Percentiles rank a stretch among this genome's conserved stretches.
Evolutionary conservation across 805 yeast genomes (phyloP).

Genomic region (Wickerhamiella bombiphila): DNA sequence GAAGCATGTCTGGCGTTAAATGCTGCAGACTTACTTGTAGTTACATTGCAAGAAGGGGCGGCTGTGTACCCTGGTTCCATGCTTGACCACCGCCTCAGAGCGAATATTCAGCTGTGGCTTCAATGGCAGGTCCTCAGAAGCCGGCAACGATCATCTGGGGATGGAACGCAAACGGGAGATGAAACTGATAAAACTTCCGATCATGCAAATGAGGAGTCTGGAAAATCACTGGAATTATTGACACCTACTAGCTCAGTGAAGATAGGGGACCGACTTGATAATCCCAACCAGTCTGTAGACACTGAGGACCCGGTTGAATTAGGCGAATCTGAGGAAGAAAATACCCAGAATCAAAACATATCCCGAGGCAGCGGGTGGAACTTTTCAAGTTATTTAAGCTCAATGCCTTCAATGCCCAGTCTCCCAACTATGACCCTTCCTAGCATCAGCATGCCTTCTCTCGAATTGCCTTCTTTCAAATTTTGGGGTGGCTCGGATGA

Average conservation of each 20-base stretch:
- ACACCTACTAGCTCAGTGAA: no score
- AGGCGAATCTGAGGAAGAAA: no score
- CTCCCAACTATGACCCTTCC: not conserved
- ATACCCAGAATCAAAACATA: no score
- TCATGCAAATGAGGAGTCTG: no score
- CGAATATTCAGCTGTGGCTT: slow-evolving; percentile 13
- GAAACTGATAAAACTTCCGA: no score
- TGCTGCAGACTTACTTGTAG: slow-evolving; percentile 20
- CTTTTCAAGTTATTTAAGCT: not conserved
- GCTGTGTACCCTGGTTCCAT: slow-evolving; percentile 11
- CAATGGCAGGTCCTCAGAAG: not conserved
- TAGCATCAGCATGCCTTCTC: not conserved
- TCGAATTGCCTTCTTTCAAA: not conserved
- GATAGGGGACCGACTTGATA: no score
- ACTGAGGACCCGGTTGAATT: no score
- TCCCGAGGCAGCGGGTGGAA: not conserved
- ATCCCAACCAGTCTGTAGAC: no score
- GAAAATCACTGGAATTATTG: no score
- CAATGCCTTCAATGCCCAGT: slow-evolving; percentile 5
- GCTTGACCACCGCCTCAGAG: slow-evolving; percentile 5
- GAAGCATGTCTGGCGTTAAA: slow-evolving; percentile 48
- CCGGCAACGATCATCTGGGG: no score
- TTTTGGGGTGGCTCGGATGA: no score
- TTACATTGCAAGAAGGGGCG: slow-evolving; percentile 6
- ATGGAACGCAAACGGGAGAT: no score